These are phyloP conservation scores for Colletotrichum orbiculare DNA, from an alignment of 2,329 filamentous ascomycete genomes.

Conservation along the genomic window DNA sequence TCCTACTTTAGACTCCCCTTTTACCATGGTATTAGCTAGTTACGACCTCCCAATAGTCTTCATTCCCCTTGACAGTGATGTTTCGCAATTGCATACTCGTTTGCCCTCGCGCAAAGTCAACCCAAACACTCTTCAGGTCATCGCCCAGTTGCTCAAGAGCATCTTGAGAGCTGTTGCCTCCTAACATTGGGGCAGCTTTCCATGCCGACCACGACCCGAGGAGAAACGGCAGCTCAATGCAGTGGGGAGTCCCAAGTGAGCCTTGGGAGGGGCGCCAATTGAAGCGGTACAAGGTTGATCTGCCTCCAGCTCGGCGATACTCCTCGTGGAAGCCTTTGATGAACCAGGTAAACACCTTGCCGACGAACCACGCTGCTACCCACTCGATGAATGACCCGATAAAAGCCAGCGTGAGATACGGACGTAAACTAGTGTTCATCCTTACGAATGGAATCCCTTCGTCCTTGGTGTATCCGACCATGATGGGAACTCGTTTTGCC, in stretches of 20 bases:
- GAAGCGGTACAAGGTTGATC: constrained; percentile 22
- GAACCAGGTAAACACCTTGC: constrained; percentile 12
- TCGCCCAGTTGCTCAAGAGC: constrained; percentile 27
- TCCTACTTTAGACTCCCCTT: too few species aligned
- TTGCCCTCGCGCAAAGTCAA: constrained; percentile 33
- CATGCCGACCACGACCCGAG: constrained; percentile 35
- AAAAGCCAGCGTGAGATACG: not conserved
- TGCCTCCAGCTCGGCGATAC: constrained; percentile 3
- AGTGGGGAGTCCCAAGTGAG: constrained; percentile 35
- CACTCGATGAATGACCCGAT: constrained; percentile 14
- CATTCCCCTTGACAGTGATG: not conserved
- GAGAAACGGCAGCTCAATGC: constrained; percentile 37
- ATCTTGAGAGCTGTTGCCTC: constrained; percentile 10
- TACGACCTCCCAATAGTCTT: not conserved
- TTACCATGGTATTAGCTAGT: not conserved
- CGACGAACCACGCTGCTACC: constrained; percentile 19
- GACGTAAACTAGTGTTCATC: constrained; percentile 1
- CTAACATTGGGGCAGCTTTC: constrained; percentile 39
- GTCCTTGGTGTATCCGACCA: constrained; percentile 15
- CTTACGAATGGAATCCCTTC: constrained; percentile 16
- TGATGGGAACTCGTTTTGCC: constrained; percentile 8
- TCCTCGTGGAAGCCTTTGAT: constrained; percentile 3
- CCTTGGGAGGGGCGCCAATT: constrained; percentile 20
- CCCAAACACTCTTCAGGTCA: constrained; percentile 34
- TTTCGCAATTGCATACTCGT: not conserved